Evolutionary conservation across 345 rosid genomes (phyloP), one percentile per base, ranked within the genome.

Genomic region (Populus euphratica): DNA sequence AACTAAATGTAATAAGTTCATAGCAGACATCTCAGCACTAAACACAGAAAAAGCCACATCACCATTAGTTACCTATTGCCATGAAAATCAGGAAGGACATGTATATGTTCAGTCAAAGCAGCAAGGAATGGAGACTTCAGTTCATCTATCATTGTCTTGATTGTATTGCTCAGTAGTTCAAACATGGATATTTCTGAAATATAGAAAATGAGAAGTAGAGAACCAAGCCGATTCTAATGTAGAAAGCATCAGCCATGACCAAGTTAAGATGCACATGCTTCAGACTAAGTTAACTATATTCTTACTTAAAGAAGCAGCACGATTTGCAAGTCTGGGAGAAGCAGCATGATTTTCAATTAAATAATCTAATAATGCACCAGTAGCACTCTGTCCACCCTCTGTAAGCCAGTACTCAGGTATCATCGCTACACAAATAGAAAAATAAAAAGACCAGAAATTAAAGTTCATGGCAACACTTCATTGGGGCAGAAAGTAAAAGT

Each of bases 321-420:
- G 93, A 78, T 91, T 93, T 61, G 99, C 97, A 86, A 96, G 97
- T 61, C 80, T 86, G 64, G 90, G 89, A 81, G 97, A 93, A 86
- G 97, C 99, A 81, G 83, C 91, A 79, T 96, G 98, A 61, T 85
- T 96, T 84, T 96, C 96, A 75, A 96, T 85, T 10, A 96, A 77
- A 82, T 91, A 83, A 85, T 96, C 99, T 67, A 96, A 78, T 81
- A 93, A 86, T 76, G 99, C 97, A 70, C 99, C 99, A 29, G 99
- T 96, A 63, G 98, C 98, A 91, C 98, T 93, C 85, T 96, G 99
- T 77, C 97, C 99, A 68, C 98, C 98, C 84, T 93, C 99, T 69
- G 97, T 93, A 63, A 96, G 98, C 99, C 98, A 96, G 78, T 83
- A 93, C 83, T 90, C 94, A 50, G 98, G 98, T 36, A 96, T 85